Evolutionary conservation across 495 filamentous ascomycete genomes (phyloP).

Genomic region (Chaetomium cochliodes): DNA sequence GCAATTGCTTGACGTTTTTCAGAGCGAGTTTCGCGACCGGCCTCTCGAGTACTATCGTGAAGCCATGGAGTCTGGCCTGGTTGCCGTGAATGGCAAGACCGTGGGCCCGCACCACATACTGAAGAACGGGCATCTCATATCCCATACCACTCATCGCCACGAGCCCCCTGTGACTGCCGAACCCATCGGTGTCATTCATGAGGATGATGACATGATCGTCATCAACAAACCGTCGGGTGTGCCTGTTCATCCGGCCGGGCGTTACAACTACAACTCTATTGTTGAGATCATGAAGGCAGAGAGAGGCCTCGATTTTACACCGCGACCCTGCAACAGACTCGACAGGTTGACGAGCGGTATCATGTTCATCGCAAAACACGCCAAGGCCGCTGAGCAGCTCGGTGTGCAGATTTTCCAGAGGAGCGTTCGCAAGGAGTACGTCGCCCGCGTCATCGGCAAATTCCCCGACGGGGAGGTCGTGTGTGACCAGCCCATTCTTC

Average conservation of each 20-base stretch:
- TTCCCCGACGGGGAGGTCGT: conserved; percentile 83
- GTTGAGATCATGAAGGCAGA: conserved; percentile 89
- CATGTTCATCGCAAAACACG: conserved; percentile 92
- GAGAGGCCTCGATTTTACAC: conserved; percentile 64
- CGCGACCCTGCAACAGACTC: conserved; percentile 86
- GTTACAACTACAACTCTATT: conserved; percentile 92
- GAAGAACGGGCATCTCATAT: conserved; percentile 69
- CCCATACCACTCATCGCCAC: conserved; percentile 91
- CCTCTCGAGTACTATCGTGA: conserved; percentile 81
- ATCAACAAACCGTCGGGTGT: conserved; percentile 96
- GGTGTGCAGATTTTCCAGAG: conserved; percentile 67
- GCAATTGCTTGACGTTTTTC: conserved; percentile 74
- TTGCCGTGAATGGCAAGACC: conserved; percentile 68
- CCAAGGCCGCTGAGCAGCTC: conserved; percentile 74
- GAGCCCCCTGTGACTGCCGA: conserved; percentile 87
- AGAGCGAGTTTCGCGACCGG: conserved; percentile 82
- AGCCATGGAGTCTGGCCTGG: conserved; percentile 73
- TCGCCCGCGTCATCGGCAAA: conserved; percentile 84
- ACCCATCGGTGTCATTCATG: conserved; percentile 77
- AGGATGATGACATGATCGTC: conserved; percentile 87
- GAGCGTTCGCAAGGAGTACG: conserved; percentile 87
- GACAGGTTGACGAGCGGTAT: conserved; percentile 91
- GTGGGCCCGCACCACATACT: conserved; percentile 50
- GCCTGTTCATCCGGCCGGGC: conserved; percentile 89
- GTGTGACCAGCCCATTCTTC: conserved; percentile 90